A percentile compares a stretch with the other conserved stretches of the same genome.
Conservation (phyloP, 164 flowering plant genomes). For the Tetracentron sinense region DNA sequence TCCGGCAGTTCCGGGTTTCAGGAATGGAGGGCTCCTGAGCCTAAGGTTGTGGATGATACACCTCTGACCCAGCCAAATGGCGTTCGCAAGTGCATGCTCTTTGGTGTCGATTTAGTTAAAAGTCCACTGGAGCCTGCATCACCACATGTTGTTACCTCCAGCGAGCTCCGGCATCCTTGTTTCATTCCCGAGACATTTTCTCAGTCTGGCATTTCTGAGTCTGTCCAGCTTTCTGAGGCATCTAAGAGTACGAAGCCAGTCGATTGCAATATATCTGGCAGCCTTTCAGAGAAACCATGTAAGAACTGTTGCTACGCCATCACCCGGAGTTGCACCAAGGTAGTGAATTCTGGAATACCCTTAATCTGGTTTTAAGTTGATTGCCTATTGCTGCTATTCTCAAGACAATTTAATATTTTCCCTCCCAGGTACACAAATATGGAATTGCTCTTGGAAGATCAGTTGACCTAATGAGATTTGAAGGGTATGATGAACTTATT, state of each 20-base stretch:
- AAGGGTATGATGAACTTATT: slow-evolving; percentile 47
- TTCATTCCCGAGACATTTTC: slow-evolving; percentile 17
- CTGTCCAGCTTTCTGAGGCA: slow-evolving; percentile 24
- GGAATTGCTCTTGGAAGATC: slow-evolving; percentile 53
- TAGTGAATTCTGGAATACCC: background rate
- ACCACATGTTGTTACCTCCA: slow-evolving; percentile 21
- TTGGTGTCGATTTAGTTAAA: slow-evolving; percentile 41
- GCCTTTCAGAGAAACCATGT: slow-evolving; percentile 13
- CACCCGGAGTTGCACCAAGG: slow-evolving; percentile 45
- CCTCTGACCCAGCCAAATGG: slow-evolving; percentile 16
- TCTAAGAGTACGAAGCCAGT: slow-evolving; percentile 17
- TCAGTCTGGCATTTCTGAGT: slow-evolving; percentile 20
- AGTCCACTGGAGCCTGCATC: slow-evolving; percentile 34
- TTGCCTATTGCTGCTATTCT: background rate
- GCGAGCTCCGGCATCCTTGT: slow-evolving; percentile 8
- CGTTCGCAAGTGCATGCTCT: slow-evolving; percentile 28
- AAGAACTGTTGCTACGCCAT: slow-evolving; percentile 15
- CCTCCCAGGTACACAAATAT: slow-evolving; percentile 39
- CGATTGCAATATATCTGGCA: slow-evolving; percentile 16
- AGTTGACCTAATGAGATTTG: slow-evolving; percentile 40
- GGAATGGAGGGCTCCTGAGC: slow-evolving; percentile 11
- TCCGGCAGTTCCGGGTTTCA: slow-evolving; percentile 14
- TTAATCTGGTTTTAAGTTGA: background rate
- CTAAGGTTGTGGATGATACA: slow-evolving; percentile 13
- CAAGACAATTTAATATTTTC: background rate